Percentiles rank a stretch among this genome's conserved stretches.
Conservation (phyloP, 371 early-diverging fungal species). For the Amoeboaphelidium protococcarum region DNA sequence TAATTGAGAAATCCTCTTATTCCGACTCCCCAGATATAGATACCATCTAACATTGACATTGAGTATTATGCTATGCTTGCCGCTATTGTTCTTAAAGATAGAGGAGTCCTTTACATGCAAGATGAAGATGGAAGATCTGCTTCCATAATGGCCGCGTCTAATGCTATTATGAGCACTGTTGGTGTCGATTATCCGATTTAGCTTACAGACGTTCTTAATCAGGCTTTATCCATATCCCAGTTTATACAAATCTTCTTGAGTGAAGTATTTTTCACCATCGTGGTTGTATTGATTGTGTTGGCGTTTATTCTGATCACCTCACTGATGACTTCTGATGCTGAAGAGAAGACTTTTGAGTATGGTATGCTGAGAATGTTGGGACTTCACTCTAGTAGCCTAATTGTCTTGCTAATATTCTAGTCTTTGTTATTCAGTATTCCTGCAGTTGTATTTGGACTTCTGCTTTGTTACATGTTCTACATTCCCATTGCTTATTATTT, state of each 20-base stretch:
- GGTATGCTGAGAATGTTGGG: conserved; percentile 10
- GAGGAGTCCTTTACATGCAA: conserved; percentile 1
- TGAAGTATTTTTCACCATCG: conserved; percentile 7
- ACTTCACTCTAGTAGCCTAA: conserved; percentile 3
- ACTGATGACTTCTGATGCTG: conserved; percentile 8
- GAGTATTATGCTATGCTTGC: conserved; percentile 4
- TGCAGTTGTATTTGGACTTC: conserved; percentile 6
- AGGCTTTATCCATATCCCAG: conserved; percentile 3
- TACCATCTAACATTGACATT: neutral
- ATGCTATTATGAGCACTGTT: conserved; percentile 3
- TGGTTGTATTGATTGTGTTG: conserved; percentile 4
- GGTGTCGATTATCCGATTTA: conserved; percentile 3
- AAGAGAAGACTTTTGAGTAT: conserved; percentile 11
- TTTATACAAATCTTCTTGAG: conserved; percentile 5
- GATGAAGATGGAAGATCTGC: neutral
- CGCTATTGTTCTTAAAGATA: conserved; percentile 1
- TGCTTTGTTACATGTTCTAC: conserved; percentile 4
- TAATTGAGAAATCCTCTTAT: neutral
- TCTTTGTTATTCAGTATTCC: conserved; percentile 7
- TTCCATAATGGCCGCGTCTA: conserved; percentile 4
- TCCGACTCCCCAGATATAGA: no score
- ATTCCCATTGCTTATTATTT: conserved; percentile 5
- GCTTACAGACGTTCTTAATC: conserved; percentile 1
- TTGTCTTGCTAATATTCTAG: conserved; percentile 5
- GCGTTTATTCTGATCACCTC: conserved; percentile 8